Conservation (phyloP, 139 green algal genomes). For the Closterium sp. region DNA sequence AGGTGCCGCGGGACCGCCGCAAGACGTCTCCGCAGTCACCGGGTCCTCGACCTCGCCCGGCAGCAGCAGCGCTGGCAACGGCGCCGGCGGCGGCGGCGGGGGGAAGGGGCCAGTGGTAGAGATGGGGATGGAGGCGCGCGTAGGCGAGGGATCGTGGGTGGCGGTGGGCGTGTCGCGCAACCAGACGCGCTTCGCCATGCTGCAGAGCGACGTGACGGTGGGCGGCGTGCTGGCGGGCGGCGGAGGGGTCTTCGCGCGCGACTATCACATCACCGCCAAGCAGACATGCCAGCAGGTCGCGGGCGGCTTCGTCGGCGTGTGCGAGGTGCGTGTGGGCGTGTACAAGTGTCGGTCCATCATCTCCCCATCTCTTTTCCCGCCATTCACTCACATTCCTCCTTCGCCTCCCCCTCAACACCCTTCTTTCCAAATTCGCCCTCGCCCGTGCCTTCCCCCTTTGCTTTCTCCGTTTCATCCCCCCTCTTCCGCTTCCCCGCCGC, state of each 20-base stretch:
- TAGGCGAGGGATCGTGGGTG: constrained; percentile 14
- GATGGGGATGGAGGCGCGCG: background rate
- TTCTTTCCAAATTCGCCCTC: too few relatives aligned
- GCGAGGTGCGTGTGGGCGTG: background rate
- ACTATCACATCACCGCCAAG: constrained; percentile 12
- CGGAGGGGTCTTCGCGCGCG: background rate
- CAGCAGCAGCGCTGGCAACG: background rate
- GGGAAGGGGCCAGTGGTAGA: background rate
- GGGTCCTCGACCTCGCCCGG: background rate
- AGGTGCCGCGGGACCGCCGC: background rate
- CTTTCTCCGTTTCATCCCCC: background rate
- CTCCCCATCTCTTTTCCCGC: background rate
- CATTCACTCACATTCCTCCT: background rate
- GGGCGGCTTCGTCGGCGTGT: constrained; percentile 14
- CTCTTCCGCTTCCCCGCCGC: background rate
- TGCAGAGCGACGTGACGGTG: constrained; percentile 18
- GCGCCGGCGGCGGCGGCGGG: background rate
- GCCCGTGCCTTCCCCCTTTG: background rate
- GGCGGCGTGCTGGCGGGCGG: constrained; percentile 4
- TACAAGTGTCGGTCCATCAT: background rate
- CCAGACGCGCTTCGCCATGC: constrained; percentile 10
- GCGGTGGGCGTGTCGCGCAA: constrained; percentile 22
- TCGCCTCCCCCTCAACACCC: too few relatives aligned
- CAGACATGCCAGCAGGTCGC: constrained; percentile 10
- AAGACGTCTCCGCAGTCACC: background rate